These are phyloP conservation scores for Cucurbita maxima DNA, from an alignment of 306 rosid species.

Conservation along the genomic window DNA sequence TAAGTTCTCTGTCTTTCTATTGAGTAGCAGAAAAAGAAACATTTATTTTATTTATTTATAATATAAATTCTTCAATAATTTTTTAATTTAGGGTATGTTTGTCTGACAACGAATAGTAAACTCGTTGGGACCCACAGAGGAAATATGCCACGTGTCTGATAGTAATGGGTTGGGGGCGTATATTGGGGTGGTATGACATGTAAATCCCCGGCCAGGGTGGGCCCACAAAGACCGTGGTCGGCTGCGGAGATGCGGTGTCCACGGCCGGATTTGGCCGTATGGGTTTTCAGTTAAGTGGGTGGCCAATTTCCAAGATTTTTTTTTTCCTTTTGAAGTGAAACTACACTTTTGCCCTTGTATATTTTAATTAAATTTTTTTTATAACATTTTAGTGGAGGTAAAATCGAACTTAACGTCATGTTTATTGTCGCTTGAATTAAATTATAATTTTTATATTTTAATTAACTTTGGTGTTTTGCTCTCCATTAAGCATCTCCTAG, in stretches of 20 bases:
- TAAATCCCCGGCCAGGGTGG: background rate
- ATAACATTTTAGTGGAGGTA: no score
- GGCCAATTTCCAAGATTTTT: background rate
- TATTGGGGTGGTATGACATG: background rate
- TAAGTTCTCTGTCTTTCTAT: no score
- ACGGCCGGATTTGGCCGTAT: background rate
- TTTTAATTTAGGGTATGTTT: no score
- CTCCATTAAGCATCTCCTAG: no score
- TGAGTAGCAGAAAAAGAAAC: no score
- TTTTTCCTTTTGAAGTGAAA: background rate
- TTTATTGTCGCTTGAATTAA: no score
- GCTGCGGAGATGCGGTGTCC: background rate
- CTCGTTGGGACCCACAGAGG: background rate
- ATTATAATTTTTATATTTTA: no score
- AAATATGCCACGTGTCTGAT: constrained; percentile 4
- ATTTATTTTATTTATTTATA: no score
- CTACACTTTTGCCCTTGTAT: background rate
- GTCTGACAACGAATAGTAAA: no score
- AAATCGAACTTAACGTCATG: no score
- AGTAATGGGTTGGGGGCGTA: background rate
- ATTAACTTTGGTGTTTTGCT: no score
- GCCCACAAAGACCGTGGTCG: background rate
- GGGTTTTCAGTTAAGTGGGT: background rate
- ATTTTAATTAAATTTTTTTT: background rate
- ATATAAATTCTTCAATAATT: no score